Base-by-base conservation (phyloP, 208 protist genomes). In the Trypanosoma scelopori region DNA sequence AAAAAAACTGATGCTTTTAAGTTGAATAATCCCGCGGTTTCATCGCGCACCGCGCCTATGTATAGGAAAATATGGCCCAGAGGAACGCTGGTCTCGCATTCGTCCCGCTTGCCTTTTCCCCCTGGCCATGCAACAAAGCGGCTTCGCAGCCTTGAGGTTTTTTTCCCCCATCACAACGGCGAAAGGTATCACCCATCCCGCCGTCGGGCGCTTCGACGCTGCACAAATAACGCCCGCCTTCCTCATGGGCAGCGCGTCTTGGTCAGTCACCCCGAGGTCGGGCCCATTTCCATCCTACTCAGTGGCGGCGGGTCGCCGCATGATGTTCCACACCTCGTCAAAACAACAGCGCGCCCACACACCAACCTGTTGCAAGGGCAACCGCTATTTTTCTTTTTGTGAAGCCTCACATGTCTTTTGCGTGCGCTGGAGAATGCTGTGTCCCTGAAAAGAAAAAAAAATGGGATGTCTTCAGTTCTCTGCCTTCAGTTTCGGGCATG, bases 1-100 rank as follows among this genome's bases (percentile, higher is more conserved):
- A n/a, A n/a, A n/a, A n/a, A n/a, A n/a, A n/a, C n/a, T n/a, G 57
- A 63, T 37, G 57, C 57, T 27, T 51, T 63, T 50, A 63, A 35
- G 30, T 51, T 42, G 27, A 63, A 63, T 16, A 63, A 32, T 13
- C 9, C 16, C 23, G 57, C 57, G 0, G 57, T 39, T 37, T 63
- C 57, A 22, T 51, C 43, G 35, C 28, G 51, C 27, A 51, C 57
- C 20, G 16, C 57, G 20, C 42, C 42, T 16, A 63, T 20, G 28
- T 63, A 51, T 12, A 18, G 37, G 37, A 42, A 63, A 32, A 63
- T 51, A 23, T 30, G 57, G 5, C 57, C 57, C 57, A 63, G 16
- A 13, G 43, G 57, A 1, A 63, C 57, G 22, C 35, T 42, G 2
- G 43, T 42, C 42, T 63, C 57, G 42, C 35, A 63, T 51, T 51